Evolutionary conservation across 2,329 filamentous ascomycete genomes (phyloP), one percentile per base, ranked within the genome.

Genomic region (Dendrostoma leiphaemia): DNA sequence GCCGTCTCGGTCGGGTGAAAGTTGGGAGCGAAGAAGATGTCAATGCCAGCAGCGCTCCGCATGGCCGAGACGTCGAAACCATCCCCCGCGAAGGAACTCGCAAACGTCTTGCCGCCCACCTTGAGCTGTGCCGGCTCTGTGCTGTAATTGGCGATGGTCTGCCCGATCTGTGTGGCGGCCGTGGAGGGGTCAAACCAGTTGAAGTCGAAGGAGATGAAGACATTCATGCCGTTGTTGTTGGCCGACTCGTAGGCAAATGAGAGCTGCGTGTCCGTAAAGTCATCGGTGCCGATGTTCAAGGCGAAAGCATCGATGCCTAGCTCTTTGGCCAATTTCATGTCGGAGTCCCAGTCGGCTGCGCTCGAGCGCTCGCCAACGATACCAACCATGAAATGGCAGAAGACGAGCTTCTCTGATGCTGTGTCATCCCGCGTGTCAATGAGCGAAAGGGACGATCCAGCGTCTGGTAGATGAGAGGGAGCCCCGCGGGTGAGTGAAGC

Each of bases 171-270:
- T 12, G 63, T 64, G 2, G 71, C 70, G 40, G 76, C 64, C 6
- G 64, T 56, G 12, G 55, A 9, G 7, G 54, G 19, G 15, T 56
- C 48, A 24, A 52, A 58, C 52, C 53, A 58, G 48, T 58, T 55
- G 45, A 58, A 58, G 43, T 82, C 79, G 59, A 82, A 83, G 1
- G 78, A 82, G 58, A 83, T 74, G 54, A 82, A 80, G n/a, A 81
- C 75, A 51, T 80, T 78, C 71, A 82, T 78, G 46, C 67, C 71
- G 28, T 72, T 71, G 8, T 67, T 68, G 15, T 71, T 69, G 4
- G 78, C 76, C 1, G 76, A 77, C 17, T 74, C 66, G 56, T 80
- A 81, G 0, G 79, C 78, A 40, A 69, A 73, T 2, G 60, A 65
- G 6, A 81, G 73, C 63, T 81, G 77, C 15, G 68, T 59, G 40